These are phyloP conservation scores for Podaxis sp. DNA, from an alignment of 768 basidiomycete genomes.

Conservation along the genomic window DNA sequence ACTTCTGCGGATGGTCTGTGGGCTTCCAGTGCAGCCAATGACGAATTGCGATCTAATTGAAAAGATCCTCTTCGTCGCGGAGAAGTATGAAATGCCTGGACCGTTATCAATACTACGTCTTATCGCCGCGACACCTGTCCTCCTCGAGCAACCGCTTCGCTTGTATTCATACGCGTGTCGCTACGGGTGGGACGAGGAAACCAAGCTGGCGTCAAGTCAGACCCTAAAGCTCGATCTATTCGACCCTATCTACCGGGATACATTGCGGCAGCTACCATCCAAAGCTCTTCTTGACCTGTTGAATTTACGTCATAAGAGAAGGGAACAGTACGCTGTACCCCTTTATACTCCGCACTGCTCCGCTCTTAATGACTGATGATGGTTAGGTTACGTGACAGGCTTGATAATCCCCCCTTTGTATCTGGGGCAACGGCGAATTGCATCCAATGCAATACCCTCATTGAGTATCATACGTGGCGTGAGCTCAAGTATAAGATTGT, in stretches of 20 bases:
- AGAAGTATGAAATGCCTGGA: slow-evolving; percentile 72
- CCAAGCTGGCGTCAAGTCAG: slow-evolving; percentile 48
- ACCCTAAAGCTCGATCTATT: slow-evolving; percentile 56
- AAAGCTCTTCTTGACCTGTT: slow-evolving; percentile 53
- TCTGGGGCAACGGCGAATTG: slow-evolving; percentile 44
- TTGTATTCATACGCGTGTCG: slow-evolving; percentile 55
- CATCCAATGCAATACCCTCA: slow-evolving; percentile 43
- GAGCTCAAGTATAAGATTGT: slow-evolving; percentile 59
- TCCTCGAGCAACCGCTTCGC: slow-evolving; percentile 49
- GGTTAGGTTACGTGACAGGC: slow-evolving; percentile 38
- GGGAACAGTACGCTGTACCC: slow-evolving; percentile 34
- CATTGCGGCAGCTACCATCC: slow-evolving; percentile 47
- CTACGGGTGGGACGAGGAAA: slow-evolving; percentile 58
- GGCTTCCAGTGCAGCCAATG: slow-evolving; percentile 48
- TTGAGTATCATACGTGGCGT: slow-evolving; percentile 63
- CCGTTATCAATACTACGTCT: slow-evolving; percentile 59
- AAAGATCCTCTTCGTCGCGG: slow-evolving; percentile 56
- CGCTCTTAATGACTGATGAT: background rate
- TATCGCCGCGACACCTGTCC: slow-evolving; percentile 49
- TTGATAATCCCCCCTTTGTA: slow-evolving; percentile 61
- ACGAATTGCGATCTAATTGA: slow-evolving; percentile 55
- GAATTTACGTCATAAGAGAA: slow-evolving; percentile 51
- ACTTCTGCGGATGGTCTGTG: slow-evolving; percentile 60
- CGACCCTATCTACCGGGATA: slow-evolving; percentile 39
- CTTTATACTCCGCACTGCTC: background rate